phyloP scores from a whole-genome alignment of 2,329 filamentous ascomycete species.

The Trichoderma koningiopsis region DNA sequence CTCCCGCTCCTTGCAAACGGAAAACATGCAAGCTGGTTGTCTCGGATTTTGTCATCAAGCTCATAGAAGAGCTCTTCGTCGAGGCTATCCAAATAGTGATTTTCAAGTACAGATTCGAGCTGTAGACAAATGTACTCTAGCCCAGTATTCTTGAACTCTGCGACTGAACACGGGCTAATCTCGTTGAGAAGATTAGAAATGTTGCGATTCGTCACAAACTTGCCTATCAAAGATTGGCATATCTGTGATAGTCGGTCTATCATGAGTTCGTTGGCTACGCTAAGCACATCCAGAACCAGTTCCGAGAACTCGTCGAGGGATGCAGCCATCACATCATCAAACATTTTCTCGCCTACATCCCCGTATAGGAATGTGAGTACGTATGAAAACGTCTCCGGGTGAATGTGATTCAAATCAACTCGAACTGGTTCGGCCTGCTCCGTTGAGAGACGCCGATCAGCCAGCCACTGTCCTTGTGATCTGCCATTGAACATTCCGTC shows the following conservation, averaged over 20 bases:
- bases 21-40: constrained; percentile 77
- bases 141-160: constrained; percentile 82
- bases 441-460: constrained; percentile 59
- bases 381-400: constrained; percentile 71
- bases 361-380: constrained; percentile 83
- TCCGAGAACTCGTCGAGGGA: constrained; percentile 85
- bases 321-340: constrained; percentile 71
- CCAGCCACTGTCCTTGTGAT: constrained; percentile 81
- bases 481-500: constrained; percentile 86
- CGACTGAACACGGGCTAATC: constrained; percentile 79
- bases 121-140: constrained; percentile 92
- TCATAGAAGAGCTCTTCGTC: constrained; percentile 82
- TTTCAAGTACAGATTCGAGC: constrained; percentile 88
- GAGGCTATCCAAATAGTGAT: constrained; percentile 80
- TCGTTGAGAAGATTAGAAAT: constrained; percentile 83
- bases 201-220: constrained; percentile 83
- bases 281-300: constrained; percentile 86
- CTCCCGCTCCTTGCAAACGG: constrained; percentile 77
- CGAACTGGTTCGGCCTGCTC: constrained; percentile 51
- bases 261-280: constrained; percentile 92
- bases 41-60: constrained; percentile 76
- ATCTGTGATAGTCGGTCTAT: constrained; percentile 86
- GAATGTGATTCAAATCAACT: constrained; percentile 83
- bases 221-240: constrained; percentile 81
- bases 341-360: constrained; percentile 77